A percentile compares a stretch with the other conserved stretches of the same genome.
These are phyloP conservation scores for Papiliotrema nemorosa DNA, from an alignment of 1,284 basidiomycete genomes.

Conservation along the genomic window DNA sequence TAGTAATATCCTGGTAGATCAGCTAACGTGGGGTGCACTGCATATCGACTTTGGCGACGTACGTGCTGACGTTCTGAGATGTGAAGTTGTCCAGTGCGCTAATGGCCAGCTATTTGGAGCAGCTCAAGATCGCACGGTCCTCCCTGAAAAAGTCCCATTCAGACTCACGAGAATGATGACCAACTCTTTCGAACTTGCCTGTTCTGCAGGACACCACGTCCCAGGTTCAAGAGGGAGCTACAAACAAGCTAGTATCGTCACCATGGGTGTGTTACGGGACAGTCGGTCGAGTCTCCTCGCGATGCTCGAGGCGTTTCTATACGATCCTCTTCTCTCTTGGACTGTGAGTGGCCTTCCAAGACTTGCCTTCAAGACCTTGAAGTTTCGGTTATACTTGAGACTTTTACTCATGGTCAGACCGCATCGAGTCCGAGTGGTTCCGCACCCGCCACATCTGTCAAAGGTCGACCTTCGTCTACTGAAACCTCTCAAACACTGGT, in stretches of 20 bases:
- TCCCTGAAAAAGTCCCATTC: slow-evolving; percentile 45
- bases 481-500: neutral
- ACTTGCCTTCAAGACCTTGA: no score
- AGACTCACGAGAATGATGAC: slow-evolving; percentile 45
- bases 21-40: slow-evolving; percentile 43
- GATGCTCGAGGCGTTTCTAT: slow-evolving; percentile 64
- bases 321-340: slow-evolving; percentile 87
- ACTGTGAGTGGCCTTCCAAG: slow-evolving; percentile 36
- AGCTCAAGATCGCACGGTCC: slow-evolving; percentile 29
- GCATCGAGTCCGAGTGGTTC: neutral
- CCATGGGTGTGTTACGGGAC: slow-evolving; percentile 37
- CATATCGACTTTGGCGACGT: slow-evolving; percentile 48
- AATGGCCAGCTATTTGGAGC: slow-evolving; percentile 37
- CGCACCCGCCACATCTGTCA: neutral
- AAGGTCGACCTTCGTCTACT: neutral
- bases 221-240: slow-evolving; percentile 41
- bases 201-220: slow-evolving; percentile 21
- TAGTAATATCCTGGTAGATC: slow-evolving; percentile 43
- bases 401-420: no score
- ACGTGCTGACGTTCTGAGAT: neutral
- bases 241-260: slow-evolving; percentile 35
- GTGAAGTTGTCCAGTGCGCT: slow-evolving; percentile 6
- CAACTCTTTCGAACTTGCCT: slow-evolving; percentile 44
- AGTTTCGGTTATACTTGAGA: no score
- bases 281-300: slow-evolving; percentile 37